Evolutionary conservation across 1,284 basidiomycete species (phyloP), one percentile per base, ranked within the genome.

Genomic region (Ceratorhiza oryzae-sativae): DNA sequence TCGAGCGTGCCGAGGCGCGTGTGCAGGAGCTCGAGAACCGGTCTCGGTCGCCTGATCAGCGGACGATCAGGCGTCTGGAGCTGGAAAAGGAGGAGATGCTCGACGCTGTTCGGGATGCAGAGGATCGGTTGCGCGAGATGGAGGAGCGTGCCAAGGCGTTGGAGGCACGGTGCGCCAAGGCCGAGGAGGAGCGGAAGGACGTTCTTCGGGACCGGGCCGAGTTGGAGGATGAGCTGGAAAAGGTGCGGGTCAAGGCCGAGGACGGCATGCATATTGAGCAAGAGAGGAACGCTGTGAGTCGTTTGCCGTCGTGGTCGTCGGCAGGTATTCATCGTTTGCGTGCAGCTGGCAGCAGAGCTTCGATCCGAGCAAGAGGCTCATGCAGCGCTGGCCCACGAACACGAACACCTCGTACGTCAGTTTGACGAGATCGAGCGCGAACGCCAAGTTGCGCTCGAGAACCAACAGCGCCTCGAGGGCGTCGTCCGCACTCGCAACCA

Each of bases 171-270:
- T 71, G 56, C 45, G 56, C 32, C 15, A 41, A 46, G n/a, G 68
- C 56, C n/a, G 68, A 60, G 34, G 30, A 36, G 1, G 68, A 71
- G 45, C 18, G 46, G 41, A 48, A 39, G 30, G 68, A 71, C 10
- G 42, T 71, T 4, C 15, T 59, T 5, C 23, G 32, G 20, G 68
- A 71, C 60, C 41, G 68, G 34, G 68, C 56, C 30, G 68, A 71
- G 56, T 15, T 71, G 10, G 68, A 71, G 46, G 56, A 71, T 15
- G 68, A 71, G 30, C 30, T 71, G n/a, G 68, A 71, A 46, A 41
- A 46, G n/a, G 9, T 71, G 32, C 46, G 68, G 56, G 68, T 49
- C 4, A 41, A 60, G 32, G 20, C 41, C n/a, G 68, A 71, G 42
- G 68, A 71, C 42, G 45, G 20, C n/a, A 25, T 23, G 45, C 68